These are phyloP conservation scores for Chrysochromulina tobinii DNA, from an alignment of 78 protist species.

Conservation along the genomic window DNA sequence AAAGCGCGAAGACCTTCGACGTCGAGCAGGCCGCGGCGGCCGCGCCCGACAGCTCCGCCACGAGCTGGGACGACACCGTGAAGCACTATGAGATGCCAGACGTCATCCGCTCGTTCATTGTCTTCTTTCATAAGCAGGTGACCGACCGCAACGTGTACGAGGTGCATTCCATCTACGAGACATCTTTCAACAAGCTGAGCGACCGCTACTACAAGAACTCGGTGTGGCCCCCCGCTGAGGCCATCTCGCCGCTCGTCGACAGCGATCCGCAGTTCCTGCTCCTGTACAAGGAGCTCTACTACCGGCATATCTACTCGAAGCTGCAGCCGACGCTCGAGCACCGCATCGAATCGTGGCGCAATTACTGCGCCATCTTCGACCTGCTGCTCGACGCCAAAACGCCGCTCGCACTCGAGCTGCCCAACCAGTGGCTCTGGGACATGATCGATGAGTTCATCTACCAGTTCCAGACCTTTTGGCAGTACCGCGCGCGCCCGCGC, in stretches of 20 bases:
- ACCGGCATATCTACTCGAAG: conserved; percentile 82
- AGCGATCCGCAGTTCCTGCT: conserved; percentile 41
- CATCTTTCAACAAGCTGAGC: background rate
- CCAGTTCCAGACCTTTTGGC: conserved; percentile 83
- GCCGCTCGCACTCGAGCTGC: conserved; percentile 62
- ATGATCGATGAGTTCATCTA: conserved; percentile 91
- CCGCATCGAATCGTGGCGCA: conserved; percentile 71
- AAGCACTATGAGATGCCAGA: background rate
- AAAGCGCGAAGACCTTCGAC: background rate
- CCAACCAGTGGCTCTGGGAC: conserved; percentile 92
- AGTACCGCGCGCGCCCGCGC: conserved; percentile 43
- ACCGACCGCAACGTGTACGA: background rate
- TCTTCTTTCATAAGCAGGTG: background rate
- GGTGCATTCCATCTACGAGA: background rate
- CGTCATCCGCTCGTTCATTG: background rate
- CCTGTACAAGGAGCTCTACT: conserved; percentile 88
- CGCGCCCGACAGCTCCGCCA: too few relatives aligned
- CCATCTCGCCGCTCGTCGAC: background rate
- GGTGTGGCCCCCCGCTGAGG: conserved; percentile 35
- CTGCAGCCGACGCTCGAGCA: conserved; percentile 63
- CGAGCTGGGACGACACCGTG: too few relatives aligned
- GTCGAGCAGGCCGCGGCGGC: background rate
- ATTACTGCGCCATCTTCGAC: conserved; percentile 78
- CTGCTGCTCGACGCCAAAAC: conserved; percentile 40
- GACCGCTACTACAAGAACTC: conserved; percentile 33